phyloP scores from a whole-genome alignment of 192 early-diverging fungal species.

The Chytriomyces sp. region DNA sequence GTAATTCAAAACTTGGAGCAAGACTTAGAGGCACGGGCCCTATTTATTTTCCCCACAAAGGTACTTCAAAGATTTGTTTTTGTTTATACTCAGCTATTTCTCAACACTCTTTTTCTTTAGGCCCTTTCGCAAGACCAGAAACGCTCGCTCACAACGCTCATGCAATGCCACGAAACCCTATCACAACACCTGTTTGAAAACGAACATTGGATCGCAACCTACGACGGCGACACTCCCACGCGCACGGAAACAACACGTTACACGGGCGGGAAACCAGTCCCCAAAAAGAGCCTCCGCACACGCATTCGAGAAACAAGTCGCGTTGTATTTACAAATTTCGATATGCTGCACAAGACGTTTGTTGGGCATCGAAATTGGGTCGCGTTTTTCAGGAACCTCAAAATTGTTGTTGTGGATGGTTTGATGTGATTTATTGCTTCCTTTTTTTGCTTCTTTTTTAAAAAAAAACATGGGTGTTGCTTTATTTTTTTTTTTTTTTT shows the following conservation, averaged over 20 bases:
- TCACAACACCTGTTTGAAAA: slow-evolving; percentile 8
- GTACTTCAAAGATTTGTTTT: slow-evolving; percentile 28
- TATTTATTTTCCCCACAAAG: slow-evolving; percentile 82
- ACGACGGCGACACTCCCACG: slow-evolving; percentile 69
- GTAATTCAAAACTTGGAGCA: slow-evolving; percentile 60
- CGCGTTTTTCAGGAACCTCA: slow-evolving; percentile 57
- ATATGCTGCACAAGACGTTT: slow-evolving; percentile 69
- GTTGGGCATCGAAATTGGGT: slow-evolving; percentile 62
- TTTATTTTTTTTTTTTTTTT: not conserved
- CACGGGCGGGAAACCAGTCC: slow-evolving; percentile 3
- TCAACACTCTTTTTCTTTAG: slow-evolving; percentile 22
- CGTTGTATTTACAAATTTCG: slow-evolving; percentile 82
- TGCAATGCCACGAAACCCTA: not conserved
- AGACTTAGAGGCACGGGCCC: slow-evolving; percentile 44
- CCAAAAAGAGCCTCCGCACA: slow-evolving; percentile 37
- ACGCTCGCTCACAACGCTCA: slow-evolving; percentile 48
- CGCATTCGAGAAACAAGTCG: slow-evolving; percentile 57
- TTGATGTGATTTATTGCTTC: not conserved
- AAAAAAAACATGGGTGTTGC: not conserved
- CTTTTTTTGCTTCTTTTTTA: not conserved
- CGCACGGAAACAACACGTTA: not conserved
- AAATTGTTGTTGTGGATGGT: slow-evolving; percentile 74
- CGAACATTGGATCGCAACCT: slow-evolving; percentile 46
- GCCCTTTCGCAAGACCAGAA: slow-evolving; percentile 84
- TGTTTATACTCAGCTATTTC: slow-evolving; percentile 9